Percentiles rank a stretch among this genome's conserved stretches.
phyloP scores from a whole-genome alignment of 2,329 filamentous ascomycete species.

The Berkeleyomyces basicola region DNA sequence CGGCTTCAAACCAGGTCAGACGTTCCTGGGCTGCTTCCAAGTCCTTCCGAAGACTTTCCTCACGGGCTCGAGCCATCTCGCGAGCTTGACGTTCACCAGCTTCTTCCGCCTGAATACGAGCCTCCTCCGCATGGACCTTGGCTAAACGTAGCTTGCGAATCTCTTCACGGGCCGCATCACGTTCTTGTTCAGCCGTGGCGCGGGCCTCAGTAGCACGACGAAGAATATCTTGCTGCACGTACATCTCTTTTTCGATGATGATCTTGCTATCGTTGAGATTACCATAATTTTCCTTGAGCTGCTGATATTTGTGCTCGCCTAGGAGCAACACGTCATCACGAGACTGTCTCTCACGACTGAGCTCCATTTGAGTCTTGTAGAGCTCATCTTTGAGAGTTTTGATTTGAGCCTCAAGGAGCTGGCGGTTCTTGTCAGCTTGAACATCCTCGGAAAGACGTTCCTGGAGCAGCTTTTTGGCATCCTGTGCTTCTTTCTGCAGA shows the following conservation, averaged over 20 bases:
- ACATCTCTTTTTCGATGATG: conserved; percentile 94
- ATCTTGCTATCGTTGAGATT: conserved; percentile 87
- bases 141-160: conserved; percentile 67
- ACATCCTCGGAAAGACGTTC: conserved; percentile 80
- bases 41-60: conserved; percentile 60
- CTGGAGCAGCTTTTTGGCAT: conserved; percentile 74
- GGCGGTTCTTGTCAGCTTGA: conserved; percentile 64
- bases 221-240: conserved; percentile 82
- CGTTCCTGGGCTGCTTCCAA: conserved; percentile 63
- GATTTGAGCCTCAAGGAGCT: conserved; percentile 73
- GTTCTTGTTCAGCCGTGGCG: conserved; percentile 64
- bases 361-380: conserved; percentile 69
- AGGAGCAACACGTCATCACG: conserved; percentile 85
- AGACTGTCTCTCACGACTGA: conserved; percentile 83
- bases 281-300: conserved; percentile 71
- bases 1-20: conserved; percentile 61
- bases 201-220: conserved; percentile 72
- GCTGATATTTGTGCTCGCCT: conserved; percentile 70
- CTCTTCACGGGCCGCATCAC: conserved; percentile 76
- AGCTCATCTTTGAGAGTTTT: conserved; percentile 74
- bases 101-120: conserved; percentile 65
- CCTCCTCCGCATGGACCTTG: conserved; percentile 72
- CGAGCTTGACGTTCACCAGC: conserved; percentile 67
- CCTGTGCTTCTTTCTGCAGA: conserved; percentile 72
- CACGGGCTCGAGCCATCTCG: conserved; percentile 61